A percentile compares a stretch with the other conserved stretches of the same genome.
Evolutionary conservation across 1,284 basidiomycete genomes (phyloP).

Genomic region (Agroathelia rolfsii): DNA sequence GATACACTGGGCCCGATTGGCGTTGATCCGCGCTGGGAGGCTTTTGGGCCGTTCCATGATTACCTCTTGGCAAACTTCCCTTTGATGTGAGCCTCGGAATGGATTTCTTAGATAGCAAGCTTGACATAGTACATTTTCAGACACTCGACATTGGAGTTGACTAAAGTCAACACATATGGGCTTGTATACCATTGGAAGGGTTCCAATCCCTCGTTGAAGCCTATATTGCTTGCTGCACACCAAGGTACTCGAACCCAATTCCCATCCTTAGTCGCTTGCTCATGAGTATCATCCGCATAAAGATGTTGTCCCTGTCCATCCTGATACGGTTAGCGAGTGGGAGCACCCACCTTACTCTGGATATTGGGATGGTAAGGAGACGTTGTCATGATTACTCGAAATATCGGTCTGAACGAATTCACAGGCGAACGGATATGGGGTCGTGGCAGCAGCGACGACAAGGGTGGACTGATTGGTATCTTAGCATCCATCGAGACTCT

Average conservation of each 20-base stretch:
- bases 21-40: conserved; percentile 34
- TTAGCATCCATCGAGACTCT: conserved; percentile 39
- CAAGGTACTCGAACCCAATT: conserved; percentile 33
- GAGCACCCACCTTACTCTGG: conserved; percentile 44
- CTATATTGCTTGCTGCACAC: conserved; percentile 55
- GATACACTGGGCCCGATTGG: conserved; percentile 33
- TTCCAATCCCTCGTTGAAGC: conserved; percentile 44
- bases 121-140: too few relatives aligned
- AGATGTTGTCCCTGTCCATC: conserved; percentile 52
- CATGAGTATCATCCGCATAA: conserved; percentile 1
- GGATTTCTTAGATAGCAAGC: too few relatives aligned
- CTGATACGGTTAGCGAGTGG: conserved; percentile 44
- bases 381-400: neutral
- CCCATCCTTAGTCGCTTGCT: conserved; percentile 1
- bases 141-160: conserved; percentile 39
- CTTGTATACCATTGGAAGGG: conserved; percentile 59
- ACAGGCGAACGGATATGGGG: conserved; percentile 37
- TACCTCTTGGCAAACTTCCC: conserved; percentile 33
- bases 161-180: conserved; percentile 55
- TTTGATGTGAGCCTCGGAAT: conserved; percentile 29
- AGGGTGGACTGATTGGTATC: conserved; percentile 37
- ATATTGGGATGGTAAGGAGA: conserved; percentile 30
- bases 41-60: conserved; percentile 29
- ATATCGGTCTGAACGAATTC: conserved; percentile 1
- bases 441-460: conserved; percentile 40